These are phyloP conservation scores for Clitoria ternatea DNA, from an alignment of 306 rosid genomes.

Conservation along the genomic window DNA sequence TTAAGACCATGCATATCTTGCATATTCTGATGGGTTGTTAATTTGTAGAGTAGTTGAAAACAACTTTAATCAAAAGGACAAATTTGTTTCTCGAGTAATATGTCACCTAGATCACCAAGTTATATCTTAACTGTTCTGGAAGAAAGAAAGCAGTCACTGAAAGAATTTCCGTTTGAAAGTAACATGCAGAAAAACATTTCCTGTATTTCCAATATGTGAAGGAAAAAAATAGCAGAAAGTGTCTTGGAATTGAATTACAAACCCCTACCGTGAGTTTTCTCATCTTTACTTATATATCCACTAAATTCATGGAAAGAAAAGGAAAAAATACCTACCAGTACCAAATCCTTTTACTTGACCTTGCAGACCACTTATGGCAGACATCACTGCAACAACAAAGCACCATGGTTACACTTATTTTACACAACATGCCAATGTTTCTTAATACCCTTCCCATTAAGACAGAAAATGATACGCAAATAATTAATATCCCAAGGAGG, in stretches of 20 bases:
- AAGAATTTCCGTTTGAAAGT: background rate
- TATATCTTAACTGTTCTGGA: background rate
- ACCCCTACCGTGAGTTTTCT: background rate
- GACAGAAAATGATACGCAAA: constrained; percentile 6
- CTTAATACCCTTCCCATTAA: background rate
- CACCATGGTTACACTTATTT: constrained; percentile 22
- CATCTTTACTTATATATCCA: background rate
- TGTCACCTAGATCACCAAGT: background rate
- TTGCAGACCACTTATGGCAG: constrained; percentile 90
- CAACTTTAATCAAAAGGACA: background rate
- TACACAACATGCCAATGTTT: background rate
- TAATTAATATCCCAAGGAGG: background rate
- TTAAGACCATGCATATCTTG: background rate
- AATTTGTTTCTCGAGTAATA: background rate
- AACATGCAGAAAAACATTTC: background rate
- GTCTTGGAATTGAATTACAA: background rate
- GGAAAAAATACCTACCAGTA: constrained; percentile 60
- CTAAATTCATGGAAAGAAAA: constrained; percentile 4
- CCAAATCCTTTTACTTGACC: constrained; percentile 64
- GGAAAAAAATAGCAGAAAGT: background rate
- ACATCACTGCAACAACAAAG: constrained; percentile 66
- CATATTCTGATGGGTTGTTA: background rate
- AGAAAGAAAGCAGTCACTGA: background rate
- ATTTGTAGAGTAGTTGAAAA: background rate
- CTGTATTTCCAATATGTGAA: background rate